Evolutionary conservation across 129 eudicot species (phyloP).

Genomic region (Tagetes patula): DNA sequence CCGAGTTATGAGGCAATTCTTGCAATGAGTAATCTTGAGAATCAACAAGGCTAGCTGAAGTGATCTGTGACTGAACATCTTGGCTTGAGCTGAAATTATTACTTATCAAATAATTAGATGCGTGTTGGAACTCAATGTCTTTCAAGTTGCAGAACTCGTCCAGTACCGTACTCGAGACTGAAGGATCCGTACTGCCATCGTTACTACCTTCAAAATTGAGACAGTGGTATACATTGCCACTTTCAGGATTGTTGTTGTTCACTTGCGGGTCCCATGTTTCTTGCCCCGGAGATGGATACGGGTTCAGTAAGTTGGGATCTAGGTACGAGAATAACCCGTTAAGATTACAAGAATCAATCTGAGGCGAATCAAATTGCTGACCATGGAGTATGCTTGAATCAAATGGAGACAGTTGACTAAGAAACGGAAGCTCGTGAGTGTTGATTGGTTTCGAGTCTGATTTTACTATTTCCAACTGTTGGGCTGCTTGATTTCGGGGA

Average conservation of each 20-base stretch:
- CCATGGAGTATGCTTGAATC: constrained; percentile 45
- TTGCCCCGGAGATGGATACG: constrained; percentile 37
- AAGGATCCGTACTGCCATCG: constrained; percentile 58
- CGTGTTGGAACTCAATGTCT: constrained; percentile 60
- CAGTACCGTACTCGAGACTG: constrained; percentile 60
- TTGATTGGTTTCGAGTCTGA: constrained; percentile 27
- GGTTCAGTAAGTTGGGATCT: constrained; percentile 43
- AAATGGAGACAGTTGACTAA: constrained; percentile 39
- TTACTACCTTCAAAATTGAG: constrained; percentile 62
- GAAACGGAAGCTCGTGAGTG: constrained; percentile 28
- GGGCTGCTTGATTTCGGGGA: neutral
- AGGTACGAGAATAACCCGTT: constrained; percentile 49
- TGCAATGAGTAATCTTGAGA: constrained; percentile 85
- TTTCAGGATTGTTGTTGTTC: constrained; percentile 43
- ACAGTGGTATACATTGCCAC: constrained; percentile 60
- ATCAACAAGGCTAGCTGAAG: constrained; percentile 79
- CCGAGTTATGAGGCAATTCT: constrained; percentile 78
- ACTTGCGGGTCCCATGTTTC: constrained; percentile 62
- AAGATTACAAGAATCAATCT: constrained; percentile 45
- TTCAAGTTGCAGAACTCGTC: constrained; percentile 72
- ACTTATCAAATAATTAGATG: constrained; percentile 46
- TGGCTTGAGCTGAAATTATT: constrained; percentile 60
- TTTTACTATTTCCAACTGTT: neutral
- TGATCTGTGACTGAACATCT: constrained; percentile 93
- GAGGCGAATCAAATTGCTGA: constrained; percentile 46